phyloP scores from a whole-genome alignment of 2,329 filamentous ascomycete genomes.

The Passalora sequoiae region DNA sequence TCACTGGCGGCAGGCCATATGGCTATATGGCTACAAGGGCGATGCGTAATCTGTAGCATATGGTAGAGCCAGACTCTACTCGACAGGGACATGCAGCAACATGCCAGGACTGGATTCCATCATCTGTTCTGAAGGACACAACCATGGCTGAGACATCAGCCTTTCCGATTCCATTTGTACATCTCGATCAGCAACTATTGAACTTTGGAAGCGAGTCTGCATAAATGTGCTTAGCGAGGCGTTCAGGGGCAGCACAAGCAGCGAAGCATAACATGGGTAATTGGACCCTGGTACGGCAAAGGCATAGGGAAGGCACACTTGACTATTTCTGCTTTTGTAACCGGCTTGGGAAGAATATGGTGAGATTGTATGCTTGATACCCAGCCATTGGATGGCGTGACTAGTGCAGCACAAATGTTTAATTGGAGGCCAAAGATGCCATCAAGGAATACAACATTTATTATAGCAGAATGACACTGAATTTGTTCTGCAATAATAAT shows the following conservation, averaged over 20 bases:
- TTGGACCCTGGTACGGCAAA: neutral
- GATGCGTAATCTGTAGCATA: neutral
- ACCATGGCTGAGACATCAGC: conserved; percentile 4
- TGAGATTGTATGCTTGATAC: conserved; percentile 2
- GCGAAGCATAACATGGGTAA: neutral
- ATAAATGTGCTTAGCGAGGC: conserved; percentile 7
- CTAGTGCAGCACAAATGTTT: conserved; percentile 1
- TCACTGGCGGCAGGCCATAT: too few species aligned
- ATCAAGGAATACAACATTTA: too few species aligned
- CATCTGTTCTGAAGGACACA: neutral
- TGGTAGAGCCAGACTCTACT: neutral
- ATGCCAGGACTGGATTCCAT: neutral
- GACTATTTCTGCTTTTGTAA: neutral
- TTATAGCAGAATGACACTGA: too few species aligned
- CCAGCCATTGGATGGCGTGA: conserved; percentile 1
- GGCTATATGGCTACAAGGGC: too few species aligned
- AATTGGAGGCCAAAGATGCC: too few species aligned
- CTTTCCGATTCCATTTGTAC: neutral
- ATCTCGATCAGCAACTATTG: neutral
- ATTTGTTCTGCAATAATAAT: too few species aligned
- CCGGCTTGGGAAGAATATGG: neutral
- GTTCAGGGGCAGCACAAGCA: conserved; percentile 1
- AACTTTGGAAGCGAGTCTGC: conserved; percentile 6
- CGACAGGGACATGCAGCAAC: neutral
- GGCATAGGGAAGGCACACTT: neutral